phyloP scores from a whole-genome alignment of 164 flowering plant species.

The Stephania yunnanensis region DNA sequence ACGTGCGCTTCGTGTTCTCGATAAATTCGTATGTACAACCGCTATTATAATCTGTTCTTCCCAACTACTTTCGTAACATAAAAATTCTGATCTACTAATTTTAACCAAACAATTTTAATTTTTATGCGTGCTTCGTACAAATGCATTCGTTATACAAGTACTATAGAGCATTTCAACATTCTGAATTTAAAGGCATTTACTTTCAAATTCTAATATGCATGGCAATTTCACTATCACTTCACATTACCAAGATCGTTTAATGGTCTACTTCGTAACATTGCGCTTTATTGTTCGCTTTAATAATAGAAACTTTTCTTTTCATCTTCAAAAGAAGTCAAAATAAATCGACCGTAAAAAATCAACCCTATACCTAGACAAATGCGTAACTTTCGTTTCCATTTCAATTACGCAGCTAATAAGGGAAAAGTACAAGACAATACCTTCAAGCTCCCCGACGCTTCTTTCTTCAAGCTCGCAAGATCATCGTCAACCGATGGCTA shows the following conservation, averaged over 20 bases:
- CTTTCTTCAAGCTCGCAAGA: too few relatives aligned
- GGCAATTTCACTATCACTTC: neutral
- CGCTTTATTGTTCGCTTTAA: neutral
- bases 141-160: neutral
- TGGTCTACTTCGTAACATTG: neutral
- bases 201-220: neutral
- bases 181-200: neutral
- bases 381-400: too few relatives aligned
- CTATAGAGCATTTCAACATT: neutral
- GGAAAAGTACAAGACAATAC: constrained; percentile 24
- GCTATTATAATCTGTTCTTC: neutral
- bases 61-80: neutral
- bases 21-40: neutral
- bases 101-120: neutral
- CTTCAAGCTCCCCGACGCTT: constrained; percentile 66
- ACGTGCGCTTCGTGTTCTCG: neutral
- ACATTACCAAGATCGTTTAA: neutral
- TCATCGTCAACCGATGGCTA: too few relatives aligned
- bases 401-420: neutral
- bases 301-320: neutral
- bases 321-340: neutral
- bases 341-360: neutral
- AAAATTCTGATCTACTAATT: neutral
- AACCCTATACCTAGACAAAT: neutral
- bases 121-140: neutral